Base-by-base conservation (phyloP, 2,329 filamentous ascomycete species). In the Botrytis medusae region DNA sequence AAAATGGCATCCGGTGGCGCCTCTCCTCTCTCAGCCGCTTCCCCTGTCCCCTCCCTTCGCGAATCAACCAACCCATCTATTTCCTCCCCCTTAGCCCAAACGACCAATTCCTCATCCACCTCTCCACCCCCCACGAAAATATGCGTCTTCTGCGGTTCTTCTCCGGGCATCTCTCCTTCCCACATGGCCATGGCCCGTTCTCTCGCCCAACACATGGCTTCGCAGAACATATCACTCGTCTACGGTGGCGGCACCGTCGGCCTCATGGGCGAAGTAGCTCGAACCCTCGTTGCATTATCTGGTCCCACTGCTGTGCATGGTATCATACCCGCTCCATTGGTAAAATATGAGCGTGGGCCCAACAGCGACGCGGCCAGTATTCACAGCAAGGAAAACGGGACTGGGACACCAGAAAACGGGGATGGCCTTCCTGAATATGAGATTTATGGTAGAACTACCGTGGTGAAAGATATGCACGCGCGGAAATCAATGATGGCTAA, bases 171-270 rank as follows among this genome's bases (percentile, higher is more conserved):
- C 69, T 91, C 89, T 75, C 90, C 93, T 22, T 87, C 87, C 7
- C 93, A 98, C 83, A 84, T 97, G 79, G 90, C 75, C 69, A 54
- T 68, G 12, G 96, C 96, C 4, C 91, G 91, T 57, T 84, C 89
- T 44, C 90, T 98, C 22, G 95, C 92, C 72, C 85, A 85, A 48
- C 86, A 87, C 76, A 92, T 98, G 84, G 92, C 94, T 81, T 86
- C 88, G 69, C 88, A 92, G 80, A 90, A 93, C 81, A 94, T 97
- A 79, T 87, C 89, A 16, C 89, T 99, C 10, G 94, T 98, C 76
- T 99, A 98, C 83, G 96, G 96, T 78, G 96, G 96, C 78, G 96
- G 96, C 80, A 98, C 95, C 3, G 90, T 94, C 54, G 96, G 96
- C 16, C 88, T 99, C 63, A 99, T 99, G 96, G 96, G 96, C 80